A percentile compares a stretch with the other conserved stretches of the same genome.
phyloP scores from a whole-genome alignment of 352 stramenopile genomes.

The Phytophthora capsici region DNA sequence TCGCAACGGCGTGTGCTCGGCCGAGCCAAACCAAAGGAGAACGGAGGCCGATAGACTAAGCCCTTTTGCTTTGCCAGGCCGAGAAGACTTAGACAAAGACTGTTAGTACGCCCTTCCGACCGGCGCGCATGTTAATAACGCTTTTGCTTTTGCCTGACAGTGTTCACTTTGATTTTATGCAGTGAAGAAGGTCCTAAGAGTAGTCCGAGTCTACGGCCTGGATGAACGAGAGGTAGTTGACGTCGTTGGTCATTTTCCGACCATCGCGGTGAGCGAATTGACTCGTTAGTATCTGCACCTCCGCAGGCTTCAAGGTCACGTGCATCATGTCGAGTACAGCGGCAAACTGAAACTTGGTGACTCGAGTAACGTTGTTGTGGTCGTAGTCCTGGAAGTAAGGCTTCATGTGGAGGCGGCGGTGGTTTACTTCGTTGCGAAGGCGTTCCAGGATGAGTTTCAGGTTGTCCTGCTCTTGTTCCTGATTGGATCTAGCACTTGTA shows the following conservation, averaged over 20 bases:
- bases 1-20: slow-evolving; percentile 52
- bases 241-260: slow-evolving; percentile 63
- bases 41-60: slow-evolving; percentile 7
- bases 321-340: slow-evolving; percentile 89
- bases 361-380: slow-evolving; percentile 70
- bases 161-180: neutral
- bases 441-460: slow-evolving; percentile 44
- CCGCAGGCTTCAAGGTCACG: slow-evolving; percentile 48
- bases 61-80: slow-evolving; percentile 50
- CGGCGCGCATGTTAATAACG: slow-evolving; percentile 35
- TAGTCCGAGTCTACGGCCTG: slow-evolving; percentile 76
- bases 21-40: slow-evolving; percentile 46
- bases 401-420: slow-evolving; percentile 83
- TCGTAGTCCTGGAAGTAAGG: slow-evolving; percentile 90
- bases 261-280: slow-evolving; percentile 64
- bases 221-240: slow-evolving; percentile 85
- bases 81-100: slow-evolving; percentile 39
- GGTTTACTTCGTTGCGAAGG: slow-evolving; percentile 63
- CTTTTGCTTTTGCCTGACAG: slow-evolving; percentile 16
- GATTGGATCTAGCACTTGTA: neutral
- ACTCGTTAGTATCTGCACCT: slow-evolving; percentile 59
- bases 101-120: slow-evolving; percentile 45
- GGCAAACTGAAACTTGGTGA: slow-evolving; percentile 86
- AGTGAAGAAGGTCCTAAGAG: slow-evolving; percentile 30
- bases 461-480: slow-evolving; percentile 3